Base-by-base conservation (phyloP, 2,329 filamentous ascomycete species). In the Trichoderma koningiopsis region DNA sequence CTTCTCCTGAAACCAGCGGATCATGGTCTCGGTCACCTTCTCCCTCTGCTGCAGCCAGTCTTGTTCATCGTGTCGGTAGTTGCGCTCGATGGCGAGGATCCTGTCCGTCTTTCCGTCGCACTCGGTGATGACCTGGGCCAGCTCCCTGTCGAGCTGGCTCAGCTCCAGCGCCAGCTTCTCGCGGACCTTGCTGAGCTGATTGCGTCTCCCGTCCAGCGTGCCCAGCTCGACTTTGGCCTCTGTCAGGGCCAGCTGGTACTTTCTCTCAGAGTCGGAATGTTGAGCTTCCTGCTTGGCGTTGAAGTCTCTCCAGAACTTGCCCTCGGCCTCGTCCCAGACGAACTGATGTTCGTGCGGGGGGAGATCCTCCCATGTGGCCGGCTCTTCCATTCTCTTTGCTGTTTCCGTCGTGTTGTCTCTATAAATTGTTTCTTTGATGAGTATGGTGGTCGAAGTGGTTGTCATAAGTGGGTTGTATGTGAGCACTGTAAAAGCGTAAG, bases 291-390 rank as follows among this genome's bases (percentile, higher is more conserved):
- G 74, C 33, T 76, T 70, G 7, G 67, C 67, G 22, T 75, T 73
- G 43, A 78, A 77, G 16, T 72, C 71, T 47, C 70, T 40, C 79
- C 79, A 81, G 35, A 80, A 81, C 47, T 79, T 79, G 55, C 72
- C 70, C 59, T 80, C 79, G 19, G 77, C 78, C 66, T 80, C 77
- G 35, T 77, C 72, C 79, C 79, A 80, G n/a, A 79, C 75, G 11
- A 74, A 76, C 31, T 73, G 73, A 56, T 77, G 75, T 70, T 79
- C 78, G 5, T 79, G 75, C 37, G 66, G 61, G 8, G 77, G 76
- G 55, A 80, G 76, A 16, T 73, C 71, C 22, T 75, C 73, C 77
- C 76, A 79, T 56, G 73, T 71, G 58, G 73, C 74, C 33, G 71
- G 60, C 58, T 72, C 72, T 35, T 73, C 69, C 67, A 70, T 68